phyloP scores from a whole-genome alignment of 164 flowering plant genomes.

The Kalanchoe fedtschenkoi region DNA sequence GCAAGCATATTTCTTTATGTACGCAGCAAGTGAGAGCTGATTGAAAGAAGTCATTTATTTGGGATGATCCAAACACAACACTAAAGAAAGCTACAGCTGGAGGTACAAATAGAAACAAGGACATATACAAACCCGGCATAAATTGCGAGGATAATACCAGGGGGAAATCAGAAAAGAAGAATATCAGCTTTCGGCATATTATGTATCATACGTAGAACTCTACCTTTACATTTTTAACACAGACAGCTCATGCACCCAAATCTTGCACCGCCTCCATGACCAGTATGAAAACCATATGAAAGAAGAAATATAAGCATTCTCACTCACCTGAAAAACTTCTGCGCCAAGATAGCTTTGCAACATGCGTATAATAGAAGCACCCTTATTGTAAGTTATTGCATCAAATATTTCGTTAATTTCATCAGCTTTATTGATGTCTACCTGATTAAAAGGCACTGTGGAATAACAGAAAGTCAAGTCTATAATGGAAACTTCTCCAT shows the following conservation, averaged over 20 bases:
- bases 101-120: neutral
- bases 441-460: constrained; percentile 32
- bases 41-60: neutral
- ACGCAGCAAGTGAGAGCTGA: constrained; percentile 75
- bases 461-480: too few species aligned
- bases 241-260: too few species aligned
- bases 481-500: neutral
- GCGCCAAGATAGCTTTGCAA: constrained; percentile 88
- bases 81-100: neutral
- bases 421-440: constrained; percentile 73
- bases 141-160: too few species aligned
- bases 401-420: constrained; percentile 95
- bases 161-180: too few species aligned
- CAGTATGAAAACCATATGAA: neutral
- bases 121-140: too few species aligned
- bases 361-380: constrained; percentile 91
- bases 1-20: constrained; percentile 67
- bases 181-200: too few species aligned
- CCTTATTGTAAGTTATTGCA: constrained; percentile 84
- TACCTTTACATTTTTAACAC: too few species aligned
- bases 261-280: neutral
- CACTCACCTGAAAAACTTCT: constrained; percentile 70
- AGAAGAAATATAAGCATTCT: neutral
- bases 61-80: neutral
- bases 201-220: too few species aligned